A percentile compares a stretch with the other conserved stretches of the same genome.
These are phyloP conservation scores for Pseudogymnoascus sp. DNA, from an alignment of 2,329 filamentous ascomycete species.

Conservation along the genomic window DNA sequence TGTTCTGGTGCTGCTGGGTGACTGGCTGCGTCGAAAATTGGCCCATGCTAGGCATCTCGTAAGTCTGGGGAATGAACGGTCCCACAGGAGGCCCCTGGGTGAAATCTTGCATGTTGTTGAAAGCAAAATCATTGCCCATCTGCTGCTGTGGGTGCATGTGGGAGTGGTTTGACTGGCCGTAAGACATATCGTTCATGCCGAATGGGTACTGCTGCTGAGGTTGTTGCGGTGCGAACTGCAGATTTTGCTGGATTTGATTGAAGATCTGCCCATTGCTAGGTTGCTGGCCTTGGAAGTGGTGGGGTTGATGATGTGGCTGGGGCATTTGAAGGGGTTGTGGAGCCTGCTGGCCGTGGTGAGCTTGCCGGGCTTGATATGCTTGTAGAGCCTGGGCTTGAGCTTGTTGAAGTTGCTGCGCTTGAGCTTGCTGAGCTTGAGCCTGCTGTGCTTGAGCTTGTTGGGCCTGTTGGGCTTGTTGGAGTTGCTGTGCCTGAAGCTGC, in stretches of 20 bases:
- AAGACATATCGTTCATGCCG: not conserved
- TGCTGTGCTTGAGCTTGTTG: not conserved
- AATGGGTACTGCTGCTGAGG: not conserved
- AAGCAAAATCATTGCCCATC: not conserved
- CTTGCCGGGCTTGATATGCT: not conserved
- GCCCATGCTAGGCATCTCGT: not conserved
- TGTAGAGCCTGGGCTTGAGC: not conserved
- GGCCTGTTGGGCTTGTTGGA: not conserved
- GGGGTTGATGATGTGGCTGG: not conserved
- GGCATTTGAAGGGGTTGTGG: not conserved
- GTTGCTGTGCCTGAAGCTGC: not conserved
- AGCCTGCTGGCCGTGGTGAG: not conserved
- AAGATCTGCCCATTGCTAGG: not conserved
- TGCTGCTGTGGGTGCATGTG: not conserved
- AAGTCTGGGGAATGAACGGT: not conserved
- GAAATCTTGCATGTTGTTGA: not conserved
- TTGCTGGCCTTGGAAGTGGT: not conserved
- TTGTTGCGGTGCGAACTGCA: not conserved
- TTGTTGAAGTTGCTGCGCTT: not conserved
- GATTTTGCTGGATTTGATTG: not conserved
- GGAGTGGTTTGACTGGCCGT: not conserved
- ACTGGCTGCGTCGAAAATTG: not conserved
- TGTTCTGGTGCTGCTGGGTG: not conserved
- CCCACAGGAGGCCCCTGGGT: not conserved
- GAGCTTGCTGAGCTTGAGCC: not conserved